Conservation (phyloP, 805 yeast species). For the Kregervanrija delftensis region DNA sequence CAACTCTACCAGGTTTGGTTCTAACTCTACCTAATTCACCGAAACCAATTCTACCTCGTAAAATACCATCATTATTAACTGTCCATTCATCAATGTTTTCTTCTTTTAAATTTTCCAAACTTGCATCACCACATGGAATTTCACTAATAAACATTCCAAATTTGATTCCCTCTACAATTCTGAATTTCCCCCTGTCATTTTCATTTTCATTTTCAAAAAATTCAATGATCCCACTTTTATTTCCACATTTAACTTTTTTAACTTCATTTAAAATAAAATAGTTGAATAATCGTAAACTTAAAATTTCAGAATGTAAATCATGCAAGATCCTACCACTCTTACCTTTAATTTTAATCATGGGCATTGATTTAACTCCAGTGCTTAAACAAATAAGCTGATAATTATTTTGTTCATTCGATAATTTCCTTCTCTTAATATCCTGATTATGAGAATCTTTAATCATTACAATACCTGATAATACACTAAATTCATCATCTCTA, state of each 20-base stretch:
- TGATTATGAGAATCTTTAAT: slow-evolving; percentile 1
- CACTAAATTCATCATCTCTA: neutral
- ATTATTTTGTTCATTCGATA: slow-evolving; percentile 4
- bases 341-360: slow-evolving; percentile 38
- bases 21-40: slow-evolving; percentile 58
- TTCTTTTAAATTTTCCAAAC: slow-evolving; percentile 42
- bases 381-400: slow-evolving; percentile 43
- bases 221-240: slow-evolving; percentile 9
- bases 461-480: slow-evolving; percentile 2
- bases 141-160: slow-evolving; percentile 65
- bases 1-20: slow-evolving; percentile 89
- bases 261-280: slow-evolving; percentile 47
- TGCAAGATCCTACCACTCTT: slow-evolving; percentile 60
- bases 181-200: slow-evolving; percentile 16
- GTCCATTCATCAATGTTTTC: slow-evolving; percentile 16
- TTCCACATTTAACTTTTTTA: slow-evolving; percentile 8
- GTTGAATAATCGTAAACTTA: slow-evolving; percentile 68
- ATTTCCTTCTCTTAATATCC: slow-evolving; percentile 10
- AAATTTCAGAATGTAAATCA: slow-evolving; percentile 86
- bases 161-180: slow-evolving; percentile 30
- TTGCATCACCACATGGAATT: slow-evolving; percentile 88
- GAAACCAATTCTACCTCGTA: slow-evolving; percentile 64
- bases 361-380: slow-evolving; percentile 80
- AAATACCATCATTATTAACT: slow-evolving; percentile 6
- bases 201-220: slow-evolving; percentile 6